These are phyloP conservation scores for Plasmodium sp. DNA, from an alignment of 169 alveolate species.

Conservation along the genomic window DNA sequence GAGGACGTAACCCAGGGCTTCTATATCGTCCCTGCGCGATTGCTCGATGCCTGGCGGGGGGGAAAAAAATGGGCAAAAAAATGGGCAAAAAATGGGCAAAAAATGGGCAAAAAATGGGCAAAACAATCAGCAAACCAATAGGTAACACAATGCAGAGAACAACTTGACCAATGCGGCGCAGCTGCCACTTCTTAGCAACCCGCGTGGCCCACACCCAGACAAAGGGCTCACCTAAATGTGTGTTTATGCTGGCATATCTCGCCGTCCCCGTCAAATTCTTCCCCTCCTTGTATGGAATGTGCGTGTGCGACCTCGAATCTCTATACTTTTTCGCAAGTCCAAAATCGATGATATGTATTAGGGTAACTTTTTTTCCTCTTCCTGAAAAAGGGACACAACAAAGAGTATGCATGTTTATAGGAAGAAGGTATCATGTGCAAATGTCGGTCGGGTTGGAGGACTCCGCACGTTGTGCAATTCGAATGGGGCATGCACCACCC, in stretches of 20 bases:
- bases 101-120: not conserved
- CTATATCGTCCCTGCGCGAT: constrained; percentile 98
- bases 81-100: not conserved
- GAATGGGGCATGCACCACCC: not conserved
- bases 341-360: constrained; percentile 95
- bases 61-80: not conserved
- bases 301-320: constrained; percentile 96
- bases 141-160: not conserved
- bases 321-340: constrained; percentile 97
- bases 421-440: not conserved
- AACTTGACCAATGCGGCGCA: not conserved
- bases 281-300: constrained; percentile 98
- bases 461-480: not conserved
- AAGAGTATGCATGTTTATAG: not conserved
- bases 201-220: not conserved
- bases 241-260: constrained; percentile 97
- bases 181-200: not conserved
- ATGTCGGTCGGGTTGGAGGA: not conserved
- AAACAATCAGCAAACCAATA: not conserved
- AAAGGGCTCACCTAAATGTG: constrained; percentile 95
- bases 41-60: constrained; percentile 91
- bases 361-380: constrained; percentile 90
- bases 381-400: constrained; percentile 72
- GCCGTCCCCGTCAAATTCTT: constrained; percentile 99
- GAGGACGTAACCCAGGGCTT: constrained; percentile 98